Conservation (phyloP, 2,329 filamentous ascomycete genomes). For the Gliomastix tumulicola region DNA sequence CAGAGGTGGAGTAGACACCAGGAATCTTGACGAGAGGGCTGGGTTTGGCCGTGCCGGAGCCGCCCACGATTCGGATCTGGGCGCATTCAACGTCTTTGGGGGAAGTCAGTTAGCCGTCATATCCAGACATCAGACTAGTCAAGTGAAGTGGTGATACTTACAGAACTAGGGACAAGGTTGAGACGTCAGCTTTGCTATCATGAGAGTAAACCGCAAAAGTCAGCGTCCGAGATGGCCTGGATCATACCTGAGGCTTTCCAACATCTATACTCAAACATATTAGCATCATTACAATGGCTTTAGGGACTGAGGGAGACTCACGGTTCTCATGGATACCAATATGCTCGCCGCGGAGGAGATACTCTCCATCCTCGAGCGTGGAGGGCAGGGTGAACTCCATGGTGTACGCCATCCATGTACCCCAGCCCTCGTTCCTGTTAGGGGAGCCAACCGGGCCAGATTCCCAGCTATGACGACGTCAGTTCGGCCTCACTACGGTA, state of each 20-base stretch:
- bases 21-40: conserved; percentile 10
- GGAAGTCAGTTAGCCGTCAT: background rate
- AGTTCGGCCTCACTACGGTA: no score
- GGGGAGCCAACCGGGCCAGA: conserved; percentile 18
- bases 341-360: conserved; percentile 36
- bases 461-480: conserved; percentile 12
- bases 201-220: no score
- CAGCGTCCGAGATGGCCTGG: no score
- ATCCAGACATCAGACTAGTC: no score
- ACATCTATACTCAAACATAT: no score
- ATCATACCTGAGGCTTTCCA: conserved; percentile 20
- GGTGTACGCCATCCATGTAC: conserved; percentile 27
- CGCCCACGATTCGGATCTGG: conserved; percentile 8
- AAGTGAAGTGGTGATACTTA: background rate
- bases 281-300: background rate
- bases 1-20: conserved; percentile 21
- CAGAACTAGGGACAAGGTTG: conserved; percentile 16
- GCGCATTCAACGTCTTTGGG: conserved; percentile 6
- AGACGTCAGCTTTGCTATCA: no score
- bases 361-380: conserved; percentile 31
- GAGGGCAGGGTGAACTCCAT: conserved; percentile 34
- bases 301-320: background rate
- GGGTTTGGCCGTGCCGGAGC: conserved; percentile 7
- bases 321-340: conserved; percentile 32
- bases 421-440: conserved; percentile 13